Evolutionary conservation across 75 land plant genomes (phyloP), one percentile per base, ranked within the genome.

Genomic region (Isoetes taiwanensis): DNA sequence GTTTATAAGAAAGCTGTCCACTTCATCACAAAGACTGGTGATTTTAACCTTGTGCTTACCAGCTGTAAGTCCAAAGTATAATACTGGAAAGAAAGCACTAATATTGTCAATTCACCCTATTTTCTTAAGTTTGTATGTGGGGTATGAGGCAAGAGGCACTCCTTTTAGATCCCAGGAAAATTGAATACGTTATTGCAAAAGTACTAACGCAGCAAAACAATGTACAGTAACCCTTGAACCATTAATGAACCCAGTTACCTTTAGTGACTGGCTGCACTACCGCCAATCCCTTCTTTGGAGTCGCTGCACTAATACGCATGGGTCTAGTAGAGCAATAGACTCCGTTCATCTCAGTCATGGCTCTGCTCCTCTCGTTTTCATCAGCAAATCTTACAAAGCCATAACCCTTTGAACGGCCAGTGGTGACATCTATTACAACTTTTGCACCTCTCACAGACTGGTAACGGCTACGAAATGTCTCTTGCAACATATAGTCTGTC

Each of bases 371-470:
- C 50, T 74, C 73, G 31, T 26, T 58, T 12, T 69, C 74, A 54
- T 69, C 73, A 0, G 61, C 68, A 59, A 74, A 74, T 30, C 77
- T 64, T 20, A 74, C 73, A 63, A 68, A 73, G n/a, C 76, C 76
- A 68, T 73, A 73, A 24, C 75, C 75, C 56, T 67, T 67, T 27
- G 72, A 68, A 2, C 73, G 61, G 30, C 78, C 75, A 55, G 73
- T 64, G 24, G 24, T 59, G 28, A 59, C 56, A 59, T 74, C 77
- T 16, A 64, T 64, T 16, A 74, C 68, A 37, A 74, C 68, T 40
- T 74, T 74, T 3, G 68, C 77, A 25, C 58, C 63, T 28, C 57
- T 74, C 52, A 70, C 74, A 31, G 73, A 74, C 2, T 67, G 34
- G 30, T 58, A 74, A 27, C 56, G 32, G 32, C 40, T 54, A 17